Base-by-base conservation (phyloP, 768 basidiomycete genomes). In the Sistotremastrum niveocremeum region DNA sequence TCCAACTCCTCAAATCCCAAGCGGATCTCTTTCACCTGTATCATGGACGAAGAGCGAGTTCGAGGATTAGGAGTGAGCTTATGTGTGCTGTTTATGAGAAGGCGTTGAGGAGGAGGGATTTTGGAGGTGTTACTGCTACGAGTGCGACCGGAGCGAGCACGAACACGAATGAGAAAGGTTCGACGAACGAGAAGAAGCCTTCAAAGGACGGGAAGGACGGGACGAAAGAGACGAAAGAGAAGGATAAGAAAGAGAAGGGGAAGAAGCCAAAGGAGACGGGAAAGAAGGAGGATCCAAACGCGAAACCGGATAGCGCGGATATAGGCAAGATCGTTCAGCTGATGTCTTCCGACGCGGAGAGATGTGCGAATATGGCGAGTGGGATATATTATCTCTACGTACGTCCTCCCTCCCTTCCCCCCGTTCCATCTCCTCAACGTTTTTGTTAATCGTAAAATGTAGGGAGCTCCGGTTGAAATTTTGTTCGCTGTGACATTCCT, bases 71-170 rank as follows among this genome's bases (percentile, higher is more conserved):
- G 6, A 72, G 73, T 8, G 84, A 85, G 62, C 71, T 93, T 11
- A 90, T 87, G 79, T 79, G 84, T 0, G 64, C 79, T 2, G 84
- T 94, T 44, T 94, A 91, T 56, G 84, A 89, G 59, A 95, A 95
- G 59, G 75, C 88, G 1, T 63, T 94, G 35, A 83, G 81, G 59
- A 67, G 90, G 33, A 81, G 77, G 56, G 89, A 93, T 57, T 84
- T 79, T 49, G 84, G 84, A 0, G 90, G 89, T 1, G 66, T 87
- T 37, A 67, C 84, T 6, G 20, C 20, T 20, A 20, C 20, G 20
- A 20, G 20, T 20, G 20, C 20, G 20, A 20, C 20, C 20, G 20
- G 20, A 20, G 20, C 20, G 20, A 20, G 20, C 20, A 20, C 20
- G 20, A 20, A 20, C 20, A 62, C 32, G 38, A 47, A 36, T 49